These are phyloP conservation scores for Phytopythium aichiense DNA, from an alignment of 352 stramenopile species.

Conservation along the genomic window DNA sequence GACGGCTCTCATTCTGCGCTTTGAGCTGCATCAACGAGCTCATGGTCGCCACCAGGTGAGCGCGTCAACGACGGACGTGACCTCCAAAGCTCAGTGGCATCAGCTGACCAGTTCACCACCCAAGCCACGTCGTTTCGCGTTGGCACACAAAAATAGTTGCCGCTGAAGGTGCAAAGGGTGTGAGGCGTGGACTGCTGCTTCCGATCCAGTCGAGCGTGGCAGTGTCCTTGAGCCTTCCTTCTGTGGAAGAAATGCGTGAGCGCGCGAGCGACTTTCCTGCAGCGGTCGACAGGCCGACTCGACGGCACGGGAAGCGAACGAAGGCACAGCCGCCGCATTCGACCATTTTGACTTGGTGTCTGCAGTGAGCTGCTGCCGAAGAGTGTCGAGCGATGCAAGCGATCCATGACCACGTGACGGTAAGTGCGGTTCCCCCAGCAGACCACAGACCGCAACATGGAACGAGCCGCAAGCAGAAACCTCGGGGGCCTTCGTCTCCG, in stretches of 20 bases:
- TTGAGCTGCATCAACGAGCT: conserved; percentile 82
- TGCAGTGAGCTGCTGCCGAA: too few relatives aligned
- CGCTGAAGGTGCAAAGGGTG: neutral
- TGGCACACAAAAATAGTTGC: neutral
- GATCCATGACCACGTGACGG: conserved; percentile 28
- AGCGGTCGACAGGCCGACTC: too few relatives aligned
- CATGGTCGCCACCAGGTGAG: conserved; percentile 26
- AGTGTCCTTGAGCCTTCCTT: neutral
- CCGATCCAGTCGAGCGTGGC: too few relatives aligned
- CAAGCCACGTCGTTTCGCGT: neutral
- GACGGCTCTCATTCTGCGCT: conserved; percentile 73
- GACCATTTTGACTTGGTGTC: neutral
- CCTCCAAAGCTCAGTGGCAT: neutral
- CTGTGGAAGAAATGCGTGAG: too few relatives aligned
- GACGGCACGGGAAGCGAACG: neutral
- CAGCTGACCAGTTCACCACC: neutral
- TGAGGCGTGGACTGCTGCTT: neutral
- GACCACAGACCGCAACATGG: neutral
- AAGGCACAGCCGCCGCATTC: neutral
- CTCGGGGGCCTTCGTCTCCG: neutral
- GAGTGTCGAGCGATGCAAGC: conserved; percentile 7
- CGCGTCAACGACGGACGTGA: neutral
- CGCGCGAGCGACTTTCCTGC: too few relatives aligned
- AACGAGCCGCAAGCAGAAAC: neutral
- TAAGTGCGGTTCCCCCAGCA: conserved; percentile 8